These are phyloP conservation scores for Pascua sp. DNA, from an alignment of 1,284 basidiomycete genomes.

Conservation along the genomic window DNA sequence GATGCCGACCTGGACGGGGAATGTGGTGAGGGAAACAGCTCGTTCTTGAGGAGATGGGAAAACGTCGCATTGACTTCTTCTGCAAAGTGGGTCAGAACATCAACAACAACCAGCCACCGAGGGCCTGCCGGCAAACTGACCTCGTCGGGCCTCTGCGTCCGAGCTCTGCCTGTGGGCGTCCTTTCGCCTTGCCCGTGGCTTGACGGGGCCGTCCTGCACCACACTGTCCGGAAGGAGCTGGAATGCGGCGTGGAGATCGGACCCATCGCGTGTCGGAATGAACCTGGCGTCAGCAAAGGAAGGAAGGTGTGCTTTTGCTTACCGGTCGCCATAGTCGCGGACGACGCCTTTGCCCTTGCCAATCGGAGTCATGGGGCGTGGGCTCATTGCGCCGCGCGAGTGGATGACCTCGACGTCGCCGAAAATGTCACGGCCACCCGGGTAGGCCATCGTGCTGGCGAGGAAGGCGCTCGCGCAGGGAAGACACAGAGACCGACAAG, in stretches of 20 bases:
- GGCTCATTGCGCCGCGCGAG: constrained; percentile 7
- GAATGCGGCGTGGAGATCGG: constrained; percentile 54
- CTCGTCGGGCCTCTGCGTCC: constrained; percentile 50
- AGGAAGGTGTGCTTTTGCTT: constrained; percentile 13
- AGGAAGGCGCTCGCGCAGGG: no score
- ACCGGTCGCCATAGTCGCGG: constrained; percentile 50
- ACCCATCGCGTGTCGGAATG: constrained; percentile 55
- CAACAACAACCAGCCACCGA: background rate
- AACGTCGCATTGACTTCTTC: constrained; percentile 57
- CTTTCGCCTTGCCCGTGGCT: constrained; percentile 39
- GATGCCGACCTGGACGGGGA: constrained; percentile 25
- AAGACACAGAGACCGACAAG: no score
- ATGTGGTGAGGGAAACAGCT: constrained; percentile 51
- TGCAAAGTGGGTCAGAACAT: constrained; percentile 20
- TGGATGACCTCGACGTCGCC: constrained; percentile 18
- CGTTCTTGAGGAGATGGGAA: constrained; percentile 53
- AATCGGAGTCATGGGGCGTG: constrained; percentile 24
- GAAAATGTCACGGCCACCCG: constrained; percentile 31
- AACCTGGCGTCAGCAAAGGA: constrained; percentile 43
- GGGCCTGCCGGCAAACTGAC: constrained; percentile 24
- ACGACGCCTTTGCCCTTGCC: constrained; percentile 34
- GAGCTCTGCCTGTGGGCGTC: constrained; percentile 35
- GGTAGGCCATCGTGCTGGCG: no score
- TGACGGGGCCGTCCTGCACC: constrained; percentile 21
- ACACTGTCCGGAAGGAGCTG: constrained; percentile 50